Percentiles rank a stretch among this genome's conserved stretches.
Conservation (phyloP, 1,284 basidiomycete species). For the Paramarasmius palmivorus region DNA sequence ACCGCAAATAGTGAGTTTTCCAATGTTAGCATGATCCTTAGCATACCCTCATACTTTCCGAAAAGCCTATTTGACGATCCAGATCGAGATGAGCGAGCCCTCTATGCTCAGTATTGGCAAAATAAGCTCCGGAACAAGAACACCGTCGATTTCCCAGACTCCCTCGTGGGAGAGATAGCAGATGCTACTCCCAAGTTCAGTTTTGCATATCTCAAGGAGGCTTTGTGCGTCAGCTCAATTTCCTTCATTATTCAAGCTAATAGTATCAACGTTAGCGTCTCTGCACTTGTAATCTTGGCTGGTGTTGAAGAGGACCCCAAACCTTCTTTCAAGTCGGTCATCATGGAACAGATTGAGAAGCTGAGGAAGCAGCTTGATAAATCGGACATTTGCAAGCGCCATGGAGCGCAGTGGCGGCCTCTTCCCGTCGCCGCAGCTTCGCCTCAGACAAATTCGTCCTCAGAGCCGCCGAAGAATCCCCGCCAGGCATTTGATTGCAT, state of each 20-base stretch:
- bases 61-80: constrained; percentile 71
- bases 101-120: constrained; percentile 79
- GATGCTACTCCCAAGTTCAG: constrained; percentile 65
- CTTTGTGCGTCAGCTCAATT: constrained; percentile 57
- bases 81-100: constrained; percentile 54
- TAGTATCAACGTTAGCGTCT: constrained; percentile 45
- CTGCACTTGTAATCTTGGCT: constrained; percentile 59
- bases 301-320: constrained; percentile 47
- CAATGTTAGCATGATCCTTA: not conserved
- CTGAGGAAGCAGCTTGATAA: constrained; percentile 63
- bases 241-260: constrained; percentile 4
- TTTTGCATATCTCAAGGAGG: constrained; percentile 84
- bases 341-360: constrained; percentile 58
- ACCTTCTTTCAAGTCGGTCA: constrained; percentile 45
- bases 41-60: constrained; percentile 3
- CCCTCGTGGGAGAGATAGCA: constrained; percentile 60
- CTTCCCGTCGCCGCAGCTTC: not conserved
- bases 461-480: not conserved
- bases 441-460: not conserved
- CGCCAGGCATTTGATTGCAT: not conserved
- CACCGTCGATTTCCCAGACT: constrained; percentile 64
- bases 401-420: not conserved
- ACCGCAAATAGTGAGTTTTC: constrained; percentile 74
- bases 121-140: constrained; percentile 64
- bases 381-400: constrained; percentile 1